phyloP scores from a whole-genome alignment of 2,329 filamentous ascomycete species.

The Apiospora arundinis region DNA sequence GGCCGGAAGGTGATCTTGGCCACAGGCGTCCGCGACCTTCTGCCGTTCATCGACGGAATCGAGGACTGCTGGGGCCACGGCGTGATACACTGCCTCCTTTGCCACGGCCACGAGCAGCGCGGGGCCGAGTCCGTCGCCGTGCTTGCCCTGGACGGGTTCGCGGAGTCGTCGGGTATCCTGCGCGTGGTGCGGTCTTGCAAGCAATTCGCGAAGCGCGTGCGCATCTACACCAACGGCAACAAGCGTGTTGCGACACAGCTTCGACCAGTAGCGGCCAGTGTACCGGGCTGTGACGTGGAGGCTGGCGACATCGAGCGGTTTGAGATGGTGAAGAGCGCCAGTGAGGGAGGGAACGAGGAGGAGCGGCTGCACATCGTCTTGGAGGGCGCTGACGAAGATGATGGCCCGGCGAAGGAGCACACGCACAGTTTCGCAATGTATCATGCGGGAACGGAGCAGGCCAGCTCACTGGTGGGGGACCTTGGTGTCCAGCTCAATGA shows the following conservation, averaged over 20 bases:
- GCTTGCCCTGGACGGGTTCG: not conserved
- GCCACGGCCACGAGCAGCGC: constrained; percentile 23
- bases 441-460: constrained; percentile 18
- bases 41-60: constrained; percentile 22
- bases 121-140: constrained; percentile 1
- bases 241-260: not conserved
- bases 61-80: constrained; percentile 20
- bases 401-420: not conserved
- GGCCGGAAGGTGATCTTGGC: constrained; percentile 24
- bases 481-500: not conserved
- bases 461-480: not conserved
- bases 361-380: not conserved
- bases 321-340: not conserved
- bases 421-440: constrained; percentile 7
- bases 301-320: not conserved
- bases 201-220: constrained; percentile 2
- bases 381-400: not conserved
- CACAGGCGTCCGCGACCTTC: constrained; percentile 21
- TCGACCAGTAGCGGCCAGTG: not conserved
- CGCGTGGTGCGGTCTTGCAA: constrained; percentile 1
- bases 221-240: constrained; percentile 20
- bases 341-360: not conserved
- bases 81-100: constrained; percentile 24
- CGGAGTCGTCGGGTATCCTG: not conserved
- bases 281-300: constrained; percentile 8